Conservation (phyloP, 2,329 filamentous ascomycete genomes). For the Hirsutella rhossiliensis region DNA sequence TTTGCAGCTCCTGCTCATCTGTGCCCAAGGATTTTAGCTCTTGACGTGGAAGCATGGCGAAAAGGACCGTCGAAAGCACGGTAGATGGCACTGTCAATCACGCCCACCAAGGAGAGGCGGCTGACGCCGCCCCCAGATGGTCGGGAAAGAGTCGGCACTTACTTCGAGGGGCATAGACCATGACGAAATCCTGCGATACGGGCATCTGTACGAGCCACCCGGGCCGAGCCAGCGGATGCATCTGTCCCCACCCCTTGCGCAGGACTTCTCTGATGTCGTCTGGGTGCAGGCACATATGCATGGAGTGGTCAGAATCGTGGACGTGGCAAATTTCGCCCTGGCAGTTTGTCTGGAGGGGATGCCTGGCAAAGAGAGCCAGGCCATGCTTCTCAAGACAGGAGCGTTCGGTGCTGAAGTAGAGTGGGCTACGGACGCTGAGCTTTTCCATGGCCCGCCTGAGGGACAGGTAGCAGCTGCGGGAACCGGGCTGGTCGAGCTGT, state of each 20-base stretch:
- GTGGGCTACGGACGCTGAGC: slow-evolving; percentile 33
- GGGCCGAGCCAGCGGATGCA: slow-evolving; percentile 54
- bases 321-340: slow-evolving; percentile 76
- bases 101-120: not conserved
- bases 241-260: slow-evolving; percentile 67
- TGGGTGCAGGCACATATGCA: slow-evolving; percentile 74
- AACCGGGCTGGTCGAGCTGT: slow-evolving; percentile 58
- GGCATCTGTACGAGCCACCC: slow-evolving; percentile 50
- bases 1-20: slow-evolving; percentile 54
- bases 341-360: slow-evolving; percentile 56
- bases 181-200: slow-evolving; percentile 62
- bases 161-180: slow-evolving; percentile 70
- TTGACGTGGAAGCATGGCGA: too few relatives aligned
- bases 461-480: slow-evolving; percentile 36
- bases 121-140: not conserved
- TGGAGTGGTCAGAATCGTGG: slow-evolving; percentile 61
- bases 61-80: too few relatives aligned
- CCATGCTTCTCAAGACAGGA: slow-evolving; percentile 78
- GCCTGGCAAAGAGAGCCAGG: slow-evolving; percentile 58
- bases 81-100: not conserved
- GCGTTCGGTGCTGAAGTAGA: slow-evolving; percentile 45
- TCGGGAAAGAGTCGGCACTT: slow-evolving; percentile 10
- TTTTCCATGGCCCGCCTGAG: slow-evolving; percentile 40
- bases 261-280: slow-evolving; percentile 63
- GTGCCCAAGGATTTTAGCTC: not conserved